phyloP scores from a whole-genome alignment of 164 flowering plant genomes.

The Akebia trifoliata region DNA sequence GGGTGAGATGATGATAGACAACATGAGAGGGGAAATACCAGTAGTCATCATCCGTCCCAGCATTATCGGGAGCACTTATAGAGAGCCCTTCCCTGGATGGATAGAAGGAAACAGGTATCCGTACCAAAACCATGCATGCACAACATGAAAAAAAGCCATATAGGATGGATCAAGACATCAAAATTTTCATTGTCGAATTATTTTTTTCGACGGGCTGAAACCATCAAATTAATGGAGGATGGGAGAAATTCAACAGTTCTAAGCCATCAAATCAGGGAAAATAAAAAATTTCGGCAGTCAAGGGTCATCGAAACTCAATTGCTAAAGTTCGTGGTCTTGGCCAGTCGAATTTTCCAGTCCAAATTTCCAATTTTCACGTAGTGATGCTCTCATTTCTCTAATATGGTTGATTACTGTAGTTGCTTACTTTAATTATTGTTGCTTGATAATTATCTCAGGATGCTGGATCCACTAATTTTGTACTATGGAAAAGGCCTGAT shows the following conservation, averaged over 20 bases:
- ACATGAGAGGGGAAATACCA: conserved; percentile 72
- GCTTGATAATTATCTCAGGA: too few relatives aligned
- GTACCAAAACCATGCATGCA: too few relatives aligned
- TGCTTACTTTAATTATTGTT: too few relatives aligned
- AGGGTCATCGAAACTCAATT: background rate
- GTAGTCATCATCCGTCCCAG: conserved; percentile 83
- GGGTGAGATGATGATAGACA: conserved; percentile 90
- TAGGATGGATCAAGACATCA: too few relatives aligned
- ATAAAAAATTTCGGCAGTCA: background rate
- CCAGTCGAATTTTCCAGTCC: too few relatives aligned
- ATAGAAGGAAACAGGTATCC: conserved; percentile 90
- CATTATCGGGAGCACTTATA: conserved; percentile 78
- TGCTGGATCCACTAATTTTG: conserved; percentile 87
- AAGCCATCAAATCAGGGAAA: too few relatives aligned
- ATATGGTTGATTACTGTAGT: background rate
- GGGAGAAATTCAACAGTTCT: too few relatives aligned
- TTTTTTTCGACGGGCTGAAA: too few relatives aligned
- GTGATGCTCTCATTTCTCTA: background rate
- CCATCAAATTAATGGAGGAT: too few relatives aligned
- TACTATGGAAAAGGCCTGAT: conserved; percentile 90
- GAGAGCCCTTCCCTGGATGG: conserved; percentile 95
- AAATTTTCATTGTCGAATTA: too few relatives aligned
- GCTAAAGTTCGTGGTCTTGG: too few relatives aligned
- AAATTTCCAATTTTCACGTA: background rate
- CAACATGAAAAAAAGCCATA: too few relatives aligned